Base-by-base conservation (phyloP, 768 basidiomycete genomes). In the Suillus plorans region DNA sequence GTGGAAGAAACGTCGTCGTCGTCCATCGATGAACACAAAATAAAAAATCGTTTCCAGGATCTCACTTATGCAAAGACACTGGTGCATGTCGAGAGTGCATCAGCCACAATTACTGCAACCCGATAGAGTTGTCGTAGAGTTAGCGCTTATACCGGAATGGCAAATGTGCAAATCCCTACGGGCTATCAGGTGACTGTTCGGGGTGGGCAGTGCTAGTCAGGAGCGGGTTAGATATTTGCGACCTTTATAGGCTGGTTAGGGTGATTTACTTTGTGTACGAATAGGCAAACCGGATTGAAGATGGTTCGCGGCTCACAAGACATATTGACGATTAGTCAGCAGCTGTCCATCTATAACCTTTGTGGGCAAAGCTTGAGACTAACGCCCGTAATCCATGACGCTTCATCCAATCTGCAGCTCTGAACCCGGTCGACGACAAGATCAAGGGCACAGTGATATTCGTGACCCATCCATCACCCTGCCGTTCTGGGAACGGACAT, bases 351-450 rank as follows among this genome's bases (percentile, higher is more conserved):
- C 14, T 14, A 45, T 45, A 45, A 45, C n/a, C 20, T n/a, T 45
- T 45, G n/a, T 47, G 12, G 28, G 28, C 28, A 31, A 31, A 31
- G 28, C 28, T 31, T 31, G 28, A 31, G 20, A 50, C 13, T 16
- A 50, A 50, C 13, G 8, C 7, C 2, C 3, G 7, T 28, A 9
- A 45, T 45, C 45, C 53, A 37, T 22, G 36, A 34, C 22, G 12
- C n/a, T 57, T 14, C 8, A 61, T 82, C 49, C 69, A 78, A 41
- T 67, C 80, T 0, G 69, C 73, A 4, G 81, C 76, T 1, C 75
- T 86, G 13, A 85, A 86, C 67, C 85, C 84, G 5, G 68, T 80
- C 41, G 82, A 80, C 70, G 84, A 80, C 16, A 76, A 76, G 69
- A 74, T 80, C 22, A 76, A 75, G 49, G 63, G 69, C 52, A 66